Base-by-base conservation (phyloP, 163 green algal genomes). In the Scenedesmus sp. region DNA sequence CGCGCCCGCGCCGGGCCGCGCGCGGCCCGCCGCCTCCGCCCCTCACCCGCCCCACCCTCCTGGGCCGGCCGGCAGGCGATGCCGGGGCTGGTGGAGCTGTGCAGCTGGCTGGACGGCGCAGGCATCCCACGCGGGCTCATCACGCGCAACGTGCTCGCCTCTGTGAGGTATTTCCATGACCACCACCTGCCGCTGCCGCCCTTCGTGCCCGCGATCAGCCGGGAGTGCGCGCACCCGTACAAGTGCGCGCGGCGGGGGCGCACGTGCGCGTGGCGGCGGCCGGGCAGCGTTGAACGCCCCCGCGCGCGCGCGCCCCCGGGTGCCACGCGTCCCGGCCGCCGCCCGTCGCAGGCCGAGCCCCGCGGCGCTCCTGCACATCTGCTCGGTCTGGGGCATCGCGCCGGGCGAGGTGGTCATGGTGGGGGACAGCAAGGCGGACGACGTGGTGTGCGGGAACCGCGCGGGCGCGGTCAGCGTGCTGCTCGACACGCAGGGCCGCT, bases 351-450 rank as follows among this genome's bases (percentile, higher is more conserved):
- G 88, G 80, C 88, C 87, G 45, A 78, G 48, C 36, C 83, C 80
- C 6, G 83, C 67, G 13, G 88, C 87, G 11, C 58, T 94, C 34
- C 53, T 92, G 31, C 89, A 94, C 78, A 93, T 94, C 63, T 89
- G 83, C 29, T 22, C 84, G 39, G 66, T 45, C 4, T 94, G 89
- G 89, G 82, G 84, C 9, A 79, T 93, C 22, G 31, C 51, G 3
- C 66, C 86, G 1, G 24, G 65, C 2, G 48, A 92, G 70, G 65
- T 74, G 44, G 66, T 93, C 31, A 93, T 94, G 87, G 67, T 93
- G 33, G 89, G 89, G 1, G 89, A 94, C 80, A 88, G 77, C 10
- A 58, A 7, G 18, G 4, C 15, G 22, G 22, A 24, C 22, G 22
- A 86, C 63, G 44, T 89, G 22, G 83, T 89, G 34, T 86, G 81